phyloP scores from a whole-genome alignment of 2,329 filamentous ascomycete species.

The Fusarium algeriense region DNA sequence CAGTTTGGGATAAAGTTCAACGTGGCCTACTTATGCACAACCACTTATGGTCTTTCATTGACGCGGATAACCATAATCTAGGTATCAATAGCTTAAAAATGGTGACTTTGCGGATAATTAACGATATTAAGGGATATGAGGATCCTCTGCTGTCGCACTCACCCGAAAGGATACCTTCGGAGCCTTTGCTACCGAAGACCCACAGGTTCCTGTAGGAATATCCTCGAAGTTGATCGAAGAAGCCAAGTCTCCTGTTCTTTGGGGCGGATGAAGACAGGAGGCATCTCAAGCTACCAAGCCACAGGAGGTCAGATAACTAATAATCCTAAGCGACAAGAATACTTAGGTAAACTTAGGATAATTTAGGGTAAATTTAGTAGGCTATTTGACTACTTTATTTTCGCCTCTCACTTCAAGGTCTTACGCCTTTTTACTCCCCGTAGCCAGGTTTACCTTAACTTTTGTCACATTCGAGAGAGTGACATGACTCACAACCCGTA shows the following conservation, averaged over 20 bases:
- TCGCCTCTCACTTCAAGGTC: too few species aligned
- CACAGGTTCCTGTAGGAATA: slow-evolving; percentile 42
- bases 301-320: too few species aligned
- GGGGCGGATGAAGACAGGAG: neutral
- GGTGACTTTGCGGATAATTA: slow-evolving; percentile 2
- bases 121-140: slow-evolving; percentile 37
- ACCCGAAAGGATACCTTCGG: slow-evolving; percentile 41
- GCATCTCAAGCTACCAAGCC: neutral
- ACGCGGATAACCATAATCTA: neutral
- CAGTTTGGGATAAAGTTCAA: slow-evolving; percentile 9
- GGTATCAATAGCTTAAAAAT: neutral
- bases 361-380: too few species aligned
- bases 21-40: slow-evolving; percentile 12
- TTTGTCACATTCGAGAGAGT: slow-evolving; percentile 1
- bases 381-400: too few species aligned
- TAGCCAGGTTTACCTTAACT: neutral
- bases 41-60: neutral
- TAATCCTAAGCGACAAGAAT: too few species aligned
- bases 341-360: too few species aligned
- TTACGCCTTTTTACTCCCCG: too few species aligned
- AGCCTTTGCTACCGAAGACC: slow-evolving; percentile 30
- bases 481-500: slow-evolving; percentile 31
- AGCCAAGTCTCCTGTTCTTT: slow-evolving; percentile 34
- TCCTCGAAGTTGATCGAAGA: slow-evolving; percentile 45
- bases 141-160: slow-evolving; percentile 23